phyloP scores from a whole-genome alignment of 179 eudicot genomes.

The Beta lomatogona region DNA sequence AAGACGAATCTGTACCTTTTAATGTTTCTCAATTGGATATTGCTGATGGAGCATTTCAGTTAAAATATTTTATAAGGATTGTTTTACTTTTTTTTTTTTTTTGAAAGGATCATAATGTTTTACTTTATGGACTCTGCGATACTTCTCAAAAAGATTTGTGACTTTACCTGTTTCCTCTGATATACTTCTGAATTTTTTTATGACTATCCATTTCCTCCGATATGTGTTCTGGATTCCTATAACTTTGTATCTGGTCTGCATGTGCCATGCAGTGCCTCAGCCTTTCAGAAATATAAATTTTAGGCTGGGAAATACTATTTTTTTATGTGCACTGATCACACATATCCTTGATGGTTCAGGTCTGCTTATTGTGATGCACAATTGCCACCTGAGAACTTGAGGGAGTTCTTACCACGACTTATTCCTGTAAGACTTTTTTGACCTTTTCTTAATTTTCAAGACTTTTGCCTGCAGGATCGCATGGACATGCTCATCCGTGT shows the following conservation, averaged over 20 bases:
- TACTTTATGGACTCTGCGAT: neutral
- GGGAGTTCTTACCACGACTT: slow-evolving; percentile 77
- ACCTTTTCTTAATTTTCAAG: neutral
- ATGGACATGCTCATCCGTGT: neutral
- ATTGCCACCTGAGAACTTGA: slow-evolving; percentile 79
- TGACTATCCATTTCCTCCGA: neutral
- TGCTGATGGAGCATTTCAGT: neutral
- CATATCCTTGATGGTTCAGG: slow-evolving; percentile 46
- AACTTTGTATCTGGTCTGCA: neutral
- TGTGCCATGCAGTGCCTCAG: neutral
- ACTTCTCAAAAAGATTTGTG: too few relatives aligned
- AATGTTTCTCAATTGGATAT: neutral
- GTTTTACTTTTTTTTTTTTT: too few relatives aligned
- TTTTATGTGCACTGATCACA: neutral
- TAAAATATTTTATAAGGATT: neutral
- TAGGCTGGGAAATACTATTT: neutral
- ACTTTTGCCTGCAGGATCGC: neutral
- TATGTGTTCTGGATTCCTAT: neutral
- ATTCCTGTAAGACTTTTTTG: slow-evolving; percentile 63
- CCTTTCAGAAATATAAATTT: neutral
- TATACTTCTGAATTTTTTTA: neutral
- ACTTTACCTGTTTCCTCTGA: neutral
- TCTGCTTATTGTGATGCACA: slow-evolving; percentile 93
- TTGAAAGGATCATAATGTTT: neutral
- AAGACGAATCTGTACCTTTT: too few relatives aligned